Base-by-base conservation (phyloP, 2,329 filamentous ascomycete species). In the Sclerotinia nivalis region DNA sequence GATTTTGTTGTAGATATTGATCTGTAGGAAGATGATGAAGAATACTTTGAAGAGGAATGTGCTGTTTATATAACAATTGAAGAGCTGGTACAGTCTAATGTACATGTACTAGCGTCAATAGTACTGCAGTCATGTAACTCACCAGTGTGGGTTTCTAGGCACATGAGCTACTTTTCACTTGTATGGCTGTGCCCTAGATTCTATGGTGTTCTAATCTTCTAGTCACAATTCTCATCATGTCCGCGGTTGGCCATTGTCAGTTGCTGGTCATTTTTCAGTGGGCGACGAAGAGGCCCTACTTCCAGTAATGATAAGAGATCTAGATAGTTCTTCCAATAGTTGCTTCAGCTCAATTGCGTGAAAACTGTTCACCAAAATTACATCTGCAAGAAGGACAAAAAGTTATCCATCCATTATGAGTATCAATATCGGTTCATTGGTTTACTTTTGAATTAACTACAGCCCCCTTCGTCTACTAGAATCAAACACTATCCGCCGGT, bases 401-500 rank as follows among this genome's bases (percentile, higher is more conserved):
- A 22, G 22, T 13, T 43, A 12, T n/a, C n/a, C n/a, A 40, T 37
- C 4, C 0, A 28, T 20, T 3, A 2, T 9, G 0, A 52, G 7
- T 13, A 13, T 13, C 22, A 25, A 20, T 1, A 22, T 52, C 3
- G 1, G 20, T 15, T 13, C 5, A 2, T 22, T 20, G 4, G 15
- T 43, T 13, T 22, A 13, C 2, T 28, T 5, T 28, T 13, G 15
- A 28, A 65, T 43, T 25, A 1, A 22, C 3, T 20, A 5, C 4
- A 13, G 7, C 1, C 15, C 5, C 31, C 10, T 65, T 9, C 9
- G 15, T 8, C n/a, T 52, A 22, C n/a, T 22, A 20, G 1, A 0
- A 6, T 0, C 12, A 22, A 22, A 52, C 0, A 3, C 15, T 40
- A 13, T 28, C n/a, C 5, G 2, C 15, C 31, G 0, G 2, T 5